phyloP scores from a whole-genome alignment of 2,329 filamentous ascomycete genomes.

The Venturia asperata region DNA sequence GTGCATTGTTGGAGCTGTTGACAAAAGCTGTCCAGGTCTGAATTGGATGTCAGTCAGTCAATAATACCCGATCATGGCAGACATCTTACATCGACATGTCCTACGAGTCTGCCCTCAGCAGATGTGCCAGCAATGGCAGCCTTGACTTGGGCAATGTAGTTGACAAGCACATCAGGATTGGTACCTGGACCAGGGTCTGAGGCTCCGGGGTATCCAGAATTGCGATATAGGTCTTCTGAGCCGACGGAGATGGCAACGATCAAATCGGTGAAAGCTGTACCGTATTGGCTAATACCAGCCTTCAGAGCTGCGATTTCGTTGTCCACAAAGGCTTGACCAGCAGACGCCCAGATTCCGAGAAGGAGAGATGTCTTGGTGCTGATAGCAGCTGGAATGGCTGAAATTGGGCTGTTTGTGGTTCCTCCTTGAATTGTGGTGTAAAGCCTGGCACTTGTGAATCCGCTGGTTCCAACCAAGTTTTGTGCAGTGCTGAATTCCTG shows the following conservation, averaged over 20 bases:
- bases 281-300: constrained; percentile 62
- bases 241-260: constrained; percentile 81
- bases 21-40: constrained; percentile 60
- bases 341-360: constrained; percentile 63
- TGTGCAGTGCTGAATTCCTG: constrained; percentile 61
- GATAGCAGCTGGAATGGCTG: constrained; percentile 73
- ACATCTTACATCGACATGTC: constrained; percentile 63
- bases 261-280: constrained; percentile 54
- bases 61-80: background rate
- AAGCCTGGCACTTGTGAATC: constrained; percentile 64
- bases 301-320: constrained; percentile 70
- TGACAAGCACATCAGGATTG: constrained; percentile 53
- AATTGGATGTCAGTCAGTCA: background rate
- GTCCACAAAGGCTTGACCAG: constrained; percentile 48
- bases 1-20: constrained; percentile 51
- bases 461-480: constrained; percentile 54
- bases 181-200: constrained; percentile 58
- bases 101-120: constrained; percentile 54
- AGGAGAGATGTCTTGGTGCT: constrained; percentile 70
- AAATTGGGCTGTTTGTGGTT: constrained; percentile 57
- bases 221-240: constrained; percentile 62
- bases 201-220: constrained; percentile 59
- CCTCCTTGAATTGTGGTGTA: constrained; percentile 69
- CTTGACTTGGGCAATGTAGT: constrained; percentile 65
- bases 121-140: constrained; percentile 55